phyloP scores from a whole-genome alignment of 805 yeast genomes.

The Wickerhamomyces hampshirensis region DNA sequence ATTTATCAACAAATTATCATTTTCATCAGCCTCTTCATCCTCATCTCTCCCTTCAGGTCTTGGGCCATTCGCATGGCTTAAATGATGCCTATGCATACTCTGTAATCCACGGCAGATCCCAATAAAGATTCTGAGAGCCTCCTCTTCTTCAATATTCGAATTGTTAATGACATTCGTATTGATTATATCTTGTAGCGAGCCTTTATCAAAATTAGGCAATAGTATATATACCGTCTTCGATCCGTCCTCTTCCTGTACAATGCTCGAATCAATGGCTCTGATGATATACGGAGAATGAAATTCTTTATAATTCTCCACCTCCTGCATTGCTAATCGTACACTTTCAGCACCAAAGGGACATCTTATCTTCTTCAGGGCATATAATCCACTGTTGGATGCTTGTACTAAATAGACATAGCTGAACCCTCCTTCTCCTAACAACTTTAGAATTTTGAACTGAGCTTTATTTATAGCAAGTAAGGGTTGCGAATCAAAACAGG shows the following conservation, averaged over 20 bases:
- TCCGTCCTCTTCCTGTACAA: constrained; percentile 73
- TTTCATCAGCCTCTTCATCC: constrained; percentile 8
- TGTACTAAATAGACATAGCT: constrained; percentile 81
- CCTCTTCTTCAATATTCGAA: constrained; percentile 51
- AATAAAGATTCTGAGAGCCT: constrained; percentile 54
- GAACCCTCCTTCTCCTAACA: constrained; percentile 90
- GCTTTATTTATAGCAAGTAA: constrained; percentile 57
- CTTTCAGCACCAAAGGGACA: constrained; percentile 85
- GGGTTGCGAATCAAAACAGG: constrained; percentile 40
- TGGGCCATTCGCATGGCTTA: constrained; percentile 1
- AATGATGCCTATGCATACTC: constrained; percentile 53
- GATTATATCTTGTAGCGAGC: constrained; percentile 79
- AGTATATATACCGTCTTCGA: constrained; percentile 72
- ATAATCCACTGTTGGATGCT: constrained; percentile 40
- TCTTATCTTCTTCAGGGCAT: constrained; percentile 79
- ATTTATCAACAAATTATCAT: constrained; percentile 11
- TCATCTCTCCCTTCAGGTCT: background rate
- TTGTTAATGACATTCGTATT: constrained; percentile 57
- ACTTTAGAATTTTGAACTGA: constrained; percentile 54
- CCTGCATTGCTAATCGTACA: constrained; percentile 69
- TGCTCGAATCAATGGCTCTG: constrained; percentile 62
- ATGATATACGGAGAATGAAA: constrained; percentile 68
- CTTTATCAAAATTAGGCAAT: constrained; percentile 69
- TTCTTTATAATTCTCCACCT: constrained; percentile 68
- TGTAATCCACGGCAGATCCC: constrained; percentile 74